Base-by-base conservation (phyloP, 768 basidiomycete genomes). In the Psilocybe subaeruginosa region DNA sequence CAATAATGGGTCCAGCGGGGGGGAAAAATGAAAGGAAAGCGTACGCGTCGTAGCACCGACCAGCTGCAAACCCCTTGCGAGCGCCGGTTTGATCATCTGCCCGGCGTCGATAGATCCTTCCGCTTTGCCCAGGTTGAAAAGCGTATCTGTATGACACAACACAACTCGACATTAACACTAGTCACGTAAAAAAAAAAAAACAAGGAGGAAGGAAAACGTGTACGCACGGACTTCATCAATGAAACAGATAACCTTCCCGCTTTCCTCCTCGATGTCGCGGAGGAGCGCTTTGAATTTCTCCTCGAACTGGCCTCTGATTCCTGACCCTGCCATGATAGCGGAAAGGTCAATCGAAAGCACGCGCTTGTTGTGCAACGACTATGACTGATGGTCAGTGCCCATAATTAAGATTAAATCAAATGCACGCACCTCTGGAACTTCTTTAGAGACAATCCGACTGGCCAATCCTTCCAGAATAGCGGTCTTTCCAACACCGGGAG, bases 31-130 rank as follows among this genome's bases (percentile, higher is more conserved):
- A 45, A 2, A 19, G 3, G 12, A 19, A 37, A 4, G 79, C 88
- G 60, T 73, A 92, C 91, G 86, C 4, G 95, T 96, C 0, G 94
- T 97, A 0, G 95, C 95, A 17, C 95, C 94, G 4, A 97, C 92
- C 1, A 96, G 85, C 69, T 92, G 91, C 7, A 97, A 76, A 5
- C 95, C 95, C 37, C 93, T 80, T 5, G 94, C 95, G 1, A 96
- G 80, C 0, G 94, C 91, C 31, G 93, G 93, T 69, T 95, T 96
- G 67, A 95, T 95, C 92, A 95, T 95, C 67, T 93, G 89, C 0
- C 93, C 93, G 1, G 92, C 95, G 66, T 96, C 94, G 61, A 97
- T 89, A 64, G 92, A 92, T 23, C 95, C 95, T 76, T 96, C 95
- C 0, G 92, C 83, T 73, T 96, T 96, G 0, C 95, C 95, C 6